Evolutionary conservation across 192 early-diverging fungal species (phyloP), one percentile per base, ranked within the genome.

Genomic region (Coemansia sp.): DNA sequence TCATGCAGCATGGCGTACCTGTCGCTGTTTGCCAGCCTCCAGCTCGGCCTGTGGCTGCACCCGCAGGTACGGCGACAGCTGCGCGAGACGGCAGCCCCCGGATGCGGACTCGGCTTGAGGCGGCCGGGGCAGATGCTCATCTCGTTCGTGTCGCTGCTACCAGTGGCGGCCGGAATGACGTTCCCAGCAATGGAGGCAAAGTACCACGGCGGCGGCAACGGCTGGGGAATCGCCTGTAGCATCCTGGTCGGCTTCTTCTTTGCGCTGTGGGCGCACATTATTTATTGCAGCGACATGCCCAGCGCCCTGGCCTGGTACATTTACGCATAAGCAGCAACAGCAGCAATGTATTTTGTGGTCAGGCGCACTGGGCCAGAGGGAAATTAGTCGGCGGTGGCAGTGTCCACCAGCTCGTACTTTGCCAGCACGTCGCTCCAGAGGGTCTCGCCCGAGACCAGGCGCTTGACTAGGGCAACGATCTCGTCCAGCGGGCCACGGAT

Each of bases 401-500:
- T 52, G 25, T 62, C 68, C 45, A 93, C 85, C 18, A 79, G 75
- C 32, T 84, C 77, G 61, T 89, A 89, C 60, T 79, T 82, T 34
- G 51, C 59, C 45, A 83, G 56, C 8, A 89, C 81, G 10, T 81
- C 77, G 7, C 65, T 64, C 90, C 90, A 96, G 22, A 86, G 83
- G 13, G 68, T 80, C 43, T 44, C 59, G 45, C 82, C 92, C 5
- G 81, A 79, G 17, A 84, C 80, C 10, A 94, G 77, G 21, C 85
- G 71, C 66, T 82, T 85, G 58, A 94, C 76, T 30, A 91, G 51
- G 39, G 77, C 68, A n/a, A 88, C 50, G 50, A 94, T 81, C 28
- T 75, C 78, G 13, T 86, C 79, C 47, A 82, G 60, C 38, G 78
- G 50, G 41, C 83, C 89, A 29, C 96, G 86, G 58, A 96, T 91